phyloP scores from a whole-genome alignment of 768 basidiomycete species.

The Rossbeevera mucosa region DNA sequence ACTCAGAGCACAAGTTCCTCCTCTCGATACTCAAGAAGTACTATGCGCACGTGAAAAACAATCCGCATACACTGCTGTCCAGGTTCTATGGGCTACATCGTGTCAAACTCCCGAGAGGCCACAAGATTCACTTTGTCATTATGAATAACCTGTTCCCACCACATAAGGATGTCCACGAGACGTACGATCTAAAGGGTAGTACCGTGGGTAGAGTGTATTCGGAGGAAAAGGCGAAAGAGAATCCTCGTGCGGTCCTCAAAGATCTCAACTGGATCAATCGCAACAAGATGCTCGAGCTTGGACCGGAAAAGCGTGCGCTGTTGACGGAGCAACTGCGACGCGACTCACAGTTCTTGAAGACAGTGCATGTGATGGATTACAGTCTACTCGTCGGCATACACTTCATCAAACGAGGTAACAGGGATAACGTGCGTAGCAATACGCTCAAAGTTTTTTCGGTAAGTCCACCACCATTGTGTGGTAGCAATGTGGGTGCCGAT shows the following conservation, averaged over 20 bases:
- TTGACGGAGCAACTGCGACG: conserved; percentile 87
- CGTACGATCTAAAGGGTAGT: conserved; percentile 94
- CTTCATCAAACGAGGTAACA: conserved; percentile 84
- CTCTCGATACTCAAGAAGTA: conserved; percentile 80
- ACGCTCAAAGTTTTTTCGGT: conserved; percentile 92
- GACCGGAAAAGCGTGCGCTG: conserved; percentile 90
- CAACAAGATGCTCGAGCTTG: conserved; percentile 74
- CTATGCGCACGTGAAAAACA: conserved; percentile 77
- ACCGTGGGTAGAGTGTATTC: conserved; percentile 86
- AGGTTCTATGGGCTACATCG: conserved; percentile 97
- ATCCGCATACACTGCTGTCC: conserved; percentile 91
- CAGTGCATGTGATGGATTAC: conserved; percentile 92
- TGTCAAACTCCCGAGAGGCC: conserved; percentile 89
- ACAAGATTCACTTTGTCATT: conserved; percentile 98
- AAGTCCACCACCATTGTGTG: conserved; percentile 29
- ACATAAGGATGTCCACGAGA: conserved; percentile 96
- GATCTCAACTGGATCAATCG: conserved; percentile 96
- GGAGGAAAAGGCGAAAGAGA: conserved; percentile 71
- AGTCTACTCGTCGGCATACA: conserved; percentile 93
- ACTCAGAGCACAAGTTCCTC: conserved; percentile 91
- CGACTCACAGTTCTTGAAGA: conserved; percentile 81
- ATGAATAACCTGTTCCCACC: conserved; percentile 99
- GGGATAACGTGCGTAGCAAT: conserved; percentile 85
- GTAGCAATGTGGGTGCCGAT: background rate
- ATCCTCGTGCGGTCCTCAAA: conserved; percentile 87